A percentile compares a stretch with the other conserved stretches of the same genome.
These are phyloP conservation scores for Flaveria floridana DNA, from an alignment of 140 eudicot genomes.

Conservation along the genomic window DNA sequence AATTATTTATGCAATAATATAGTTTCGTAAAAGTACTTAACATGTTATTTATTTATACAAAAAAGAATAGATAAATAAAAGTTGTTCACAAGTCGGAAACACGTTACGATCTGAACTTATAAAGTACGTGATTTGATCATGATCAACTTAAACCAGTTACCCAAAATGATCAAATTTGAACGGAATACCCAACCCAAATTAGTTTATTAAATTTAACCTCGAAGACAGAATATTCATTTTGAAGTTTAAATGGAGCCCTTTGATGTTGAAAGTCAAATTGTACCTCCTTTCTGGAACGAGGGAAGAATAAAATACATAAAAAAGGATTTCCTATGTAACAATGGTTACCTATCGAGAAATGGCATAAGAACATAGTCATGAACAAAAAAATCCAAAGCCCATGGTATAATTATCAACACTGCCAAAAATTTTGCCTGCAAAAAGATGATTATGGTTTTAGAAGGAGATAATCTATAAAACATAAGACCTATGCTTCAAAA, in stretches of 20 bases:
- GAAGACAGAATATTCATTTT: neutral
- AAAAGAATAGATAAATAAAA: neutral
- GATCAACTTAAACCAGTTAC: neutral
- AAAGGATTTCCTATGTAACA: neutral
- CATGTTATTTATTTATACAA: neutral
- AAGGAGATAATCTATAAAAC: constrained; percentile 1
- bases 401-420: constrained; percentile 67
- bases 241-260: neutral
- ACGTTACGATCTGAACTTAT: neutral
- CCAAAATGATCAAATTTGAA: too few relatives aligned
- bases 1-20: neutral
- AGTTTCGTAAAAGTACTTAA: neutral
- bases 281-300: neutral
- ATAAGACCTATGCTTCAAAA: neutral
- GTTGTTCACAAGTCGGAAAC: neutral
- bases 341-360: constrained; percentile 79
- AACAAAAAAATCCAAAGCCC: constrained; percentile 86
- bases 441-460: constrained; percentile 16
- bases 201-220: neutral
- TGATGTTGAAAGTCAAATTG: constrained; percentile 7
- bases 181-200: neutral
- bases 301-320: constrained; percentile 23
- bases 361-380: constrained; percentile 98
- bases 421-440: constrained; percentile 97
- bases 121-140: neutral